A percentile compares a stretch with the other conserved stretches of the same genome.
Conservation (phyloP, 352 stramenopile species). For the Pythium biforme region DNA sequence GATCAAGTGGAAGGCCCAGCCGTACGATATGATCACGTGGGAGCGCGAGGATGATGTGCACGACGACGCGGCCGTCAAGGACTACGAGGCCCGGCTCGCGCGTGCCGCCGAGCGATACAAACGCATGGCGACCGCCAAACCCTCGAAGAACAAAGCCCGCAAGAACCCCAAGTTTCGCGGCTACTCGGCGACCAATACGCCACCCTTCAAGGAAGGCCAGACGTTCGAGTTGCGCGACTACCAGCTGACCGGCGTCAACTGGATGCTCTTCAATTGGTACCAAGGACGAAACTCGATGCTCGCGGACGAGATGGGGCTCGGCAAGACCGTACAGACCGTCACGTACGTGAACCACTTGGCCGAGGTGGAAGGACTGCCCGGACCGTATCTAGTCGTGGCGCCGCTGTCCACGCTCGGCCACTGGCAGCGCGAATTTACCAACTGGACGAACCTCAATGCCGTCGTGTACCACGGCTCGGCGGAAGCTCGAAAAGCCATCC, state of each 20-base stretch:
- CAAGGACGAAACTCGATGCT: constrained; percentile 98
- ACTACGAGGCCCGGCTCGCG: constrained; percentile 76
- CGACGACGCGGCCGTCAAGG: constrained; percentile 72
- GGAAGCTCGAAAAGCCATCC: constrained; percentile 85
- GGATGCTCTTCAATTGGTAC: constrained; percentile 99
- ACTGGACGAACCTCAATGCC: constrained; percentile 98
- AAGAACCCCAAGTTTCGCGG: constrained; percentile 68
- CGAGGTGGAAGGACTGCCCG: constrained; percentile 91
- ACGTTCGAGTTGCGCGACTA: constrained; percentile 95
- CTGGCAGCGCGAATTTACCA: constrained; percentile 95
- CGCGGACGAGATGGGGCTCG: constrained; percentile 98
- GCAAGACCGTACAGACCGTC: constrained; percentile 95
- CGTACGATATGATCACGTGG: constrained; percentile 98
- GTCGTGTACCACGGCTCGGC: constrained; percentile 98
- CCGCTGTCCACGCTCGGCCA: constrained; percentile 97
- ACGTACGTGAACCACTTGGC: constrained; percentile 96
- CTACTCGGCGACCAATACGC: constrained; percentile 59
- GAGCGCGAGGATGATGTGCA: constrained; percentile 96
- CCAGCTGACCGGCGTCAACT: constrained; percentile 99
- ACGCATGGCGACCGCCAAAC: constrained; percentile 36
- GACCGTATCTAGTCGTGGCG: constrained; percentile 97
- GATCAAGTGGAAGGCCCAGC: constrained; percentile 98
- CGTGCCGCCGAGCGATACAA: constrained; percentile 52
- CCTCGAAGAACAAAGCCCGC: constrained; percentile 27
- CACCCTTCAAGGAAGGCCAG: constrained; percentile 58